A percentile compares a stretch with the other conserved stretches of the same genome.
Conservation (phyloP, 1,284 basidiomycete genomes). For the Marasmius sp. region DNA sequence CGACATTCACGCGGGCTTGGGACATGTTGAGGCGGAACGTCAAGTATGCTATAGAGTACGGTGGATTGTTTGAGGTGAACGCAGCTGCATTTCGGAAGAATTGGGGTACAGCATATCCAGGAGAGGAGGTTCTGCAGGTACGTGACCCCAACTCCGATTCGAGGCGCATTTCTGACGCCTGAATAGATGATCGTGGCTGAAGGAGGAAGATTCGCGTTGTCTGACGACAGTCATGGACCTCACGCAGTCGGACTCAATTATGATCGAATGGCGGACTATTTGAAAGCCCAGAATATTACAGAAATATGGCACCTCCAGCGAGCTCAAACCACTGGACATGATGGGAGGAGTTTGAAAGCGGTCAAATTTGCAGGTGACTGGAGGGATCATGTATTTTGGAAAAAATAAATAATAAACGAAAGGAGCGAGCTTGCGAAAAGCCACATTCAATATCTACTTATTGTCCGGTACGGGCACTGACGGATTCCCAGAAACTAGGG, state of each 20-base stretch:
- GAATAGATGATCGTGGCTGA: constrained; percentile 64
- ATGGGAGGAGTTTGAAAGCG: constrained; percentile 47
- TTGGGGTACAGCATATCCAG: constrained; percentile 88
- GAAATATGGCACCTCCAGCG: constrained; percentile 71
- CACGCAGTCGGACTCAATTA: constrained; percentile 91
- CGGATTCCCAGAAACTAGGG: constrained; percentile 12
- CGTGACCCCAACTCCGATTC: background rate
- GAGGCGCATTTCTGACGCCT: constrained; percentile 5
- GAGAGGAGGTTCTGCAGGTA: constrained; percentile 73
- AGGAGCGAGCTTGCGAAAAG: no score
- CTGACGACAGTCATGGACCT: constrained; percentile 95
- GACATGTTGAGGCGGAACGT: constrained; percentile 78
- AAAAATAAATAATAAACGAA: constrained; percentile 4
- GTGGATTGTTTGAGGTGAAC: constrained; percentile 92
- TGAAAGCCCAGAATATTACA: constrained; percentile 57
- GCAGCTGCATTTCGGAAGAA: constrained; percentile 91
- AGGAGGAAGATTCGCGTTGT: constrained; percentile 81
- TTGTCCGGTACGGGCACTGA: constrained; percentile 5
- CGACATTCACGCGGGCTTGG: constrained; percentile 59
- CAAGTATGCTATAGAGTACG: constrained; percentile 73
- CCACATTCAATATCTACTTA: background rate
- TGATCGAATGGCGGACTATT: constrained; percentile 63
- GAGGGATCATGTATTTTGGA: constrained; percentile 63
- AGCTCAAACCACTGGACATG: constrained; percentile 34
- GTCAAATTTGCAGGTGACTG: constrained; percentile 49